Evolutionary conservation across 2,329 filamentous ascomycete genomes (phyloP).

Genomic region (Dothiorella sarmentorum): DNA sequence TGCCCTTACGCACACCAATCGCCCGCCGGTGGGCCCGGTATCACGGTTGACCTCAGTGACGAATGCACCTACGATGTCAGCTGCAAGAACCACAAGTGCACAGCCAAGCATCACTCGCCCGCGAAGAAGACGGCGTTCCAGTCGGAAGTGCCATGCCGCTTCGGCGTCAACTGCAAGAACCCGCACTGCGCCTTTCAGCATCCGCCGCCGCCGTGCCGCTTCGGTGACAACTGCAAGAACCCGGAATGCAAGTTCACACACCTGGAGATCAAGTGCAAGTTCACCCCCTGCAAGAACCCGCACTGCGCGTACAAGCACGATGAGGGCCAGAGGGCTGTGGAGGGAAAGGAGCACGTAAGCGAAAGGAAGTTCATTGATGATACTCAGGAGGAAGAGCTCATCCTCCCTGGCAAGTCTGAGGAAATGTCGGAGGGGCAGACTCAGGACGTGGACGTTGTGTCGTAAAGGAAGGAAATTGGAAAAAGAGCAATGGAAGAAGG

Average conservation of each 20-base stretch:
- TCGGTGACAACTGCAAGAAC: constrained; percentile 81
- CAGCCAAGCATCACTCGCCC: constrained; percentile 86
- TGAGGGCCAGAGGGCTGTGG: constrained; percentile 76
- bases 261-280: constrained; percentile 79
- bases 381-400: constrained; percentile 64
- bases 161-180: constrained; percentile 83
- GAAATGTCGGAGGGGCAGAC: neutral
- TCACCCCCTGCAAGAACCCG: constrained; percentile 87
- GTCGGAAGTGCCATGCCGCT: constrained; percentile 81
- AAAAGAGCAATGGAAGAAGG: neutral
- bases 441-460: constrained; percentile 9
- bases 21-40: constrained; percentile 76
- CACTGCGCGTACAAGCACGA: constrained; percentile 85
- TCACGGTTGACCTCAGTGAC: constrained; percentile 73
- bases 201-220: constrained; percentile 84
- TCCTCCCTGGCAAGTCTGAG: constrained; percentile 53
- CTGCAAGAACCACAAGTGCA: constrained; percentile 95
- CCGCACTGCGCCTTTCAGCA: constrained; percentile 85
- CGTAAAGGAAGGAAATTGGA: neutral
- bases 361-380: constrained; percentile 85
- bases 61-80: constrained; percentile 81
- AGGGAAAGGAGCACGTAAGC: constrained; percentile 67
- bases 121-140: constrained; percentile 76
- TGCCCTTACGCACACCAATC: constrained; percentile 95
- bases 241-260: constrained; percentile 88